These are phyloP conservation scores for Spathaspora sp. DNA, from an alignment of 805 yeast species.

Conservation along the genomic window DNA sequence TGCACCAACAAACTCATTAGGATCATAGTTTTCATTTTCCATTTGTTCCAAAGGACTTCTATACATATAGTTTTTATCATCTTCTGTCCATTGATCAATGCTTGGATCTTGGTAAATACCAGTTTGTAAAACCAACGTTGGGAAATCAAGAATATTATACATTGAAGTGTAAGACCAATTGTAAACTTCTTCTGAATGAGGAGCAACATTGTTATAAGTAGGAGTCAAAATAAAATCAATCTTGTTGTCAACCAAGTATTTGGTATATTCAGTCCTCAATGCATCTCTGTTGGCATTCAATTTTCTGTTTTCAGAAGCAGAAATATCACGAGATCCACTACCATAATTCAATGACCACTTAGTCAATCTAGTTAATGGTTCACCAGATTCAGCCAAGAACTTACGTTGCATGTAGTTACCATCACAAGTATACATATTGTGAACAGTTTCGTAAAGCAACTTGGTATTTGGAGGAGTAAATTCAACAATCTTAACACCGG, in stretches of 20 bases:
- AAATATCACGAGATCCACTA: conserved; percentile 46
- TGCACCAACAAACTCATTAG: conserved; percentile 47
- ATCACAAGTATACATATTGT: conserved; percentile 58
- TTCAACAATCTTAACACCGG: conserved; percentile 55
- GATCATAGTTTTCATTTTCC: conserved; percentile 45
- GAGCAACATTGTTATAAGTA: conserved; percentile 66
- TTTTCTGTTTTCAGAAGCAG: conserved; percentile 52
- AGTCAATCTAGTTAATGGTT: conserved; percentile 63
- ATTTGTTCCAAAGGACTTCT: conserved; percentile 47
- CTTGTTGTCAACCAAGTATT: conserved; percentile 48
- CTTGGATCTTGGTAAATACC: conserved; percentile 56
- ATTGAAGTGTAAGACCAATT: conserved; percentile 81
- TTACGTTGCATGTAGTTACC: conserved; percentile 59
- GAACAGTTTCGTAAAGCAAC: conserved; percentile 57
- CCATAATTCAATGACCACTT: conserved; percentile 60
- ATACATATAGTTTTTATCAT: conserved; percentile 28
- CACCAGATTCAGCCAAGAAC: conserved; percentile 58
- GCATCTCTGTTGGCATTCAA: conserved; percentile 54
- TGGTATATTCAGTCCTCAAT: conserved; percentile 54
- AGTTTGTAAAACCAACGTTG: conserved; percentile 63
- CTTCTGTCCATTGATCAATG: conserved; percentile 45
- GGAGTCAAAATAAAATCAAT: conserved; percentile 70
- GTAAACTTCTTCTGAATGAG: conserved; percentile 55
- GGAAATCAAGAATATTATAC: conserved; percentile 70
- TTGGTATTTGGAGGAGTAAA: conserved; percentile 57